Evolutionary conservation across 2,329 filamentous ascomycete species (phyloP), one percentile per base, ranked within the genome.

Genomic region (Pseudocercospora eumusae): DNA sequence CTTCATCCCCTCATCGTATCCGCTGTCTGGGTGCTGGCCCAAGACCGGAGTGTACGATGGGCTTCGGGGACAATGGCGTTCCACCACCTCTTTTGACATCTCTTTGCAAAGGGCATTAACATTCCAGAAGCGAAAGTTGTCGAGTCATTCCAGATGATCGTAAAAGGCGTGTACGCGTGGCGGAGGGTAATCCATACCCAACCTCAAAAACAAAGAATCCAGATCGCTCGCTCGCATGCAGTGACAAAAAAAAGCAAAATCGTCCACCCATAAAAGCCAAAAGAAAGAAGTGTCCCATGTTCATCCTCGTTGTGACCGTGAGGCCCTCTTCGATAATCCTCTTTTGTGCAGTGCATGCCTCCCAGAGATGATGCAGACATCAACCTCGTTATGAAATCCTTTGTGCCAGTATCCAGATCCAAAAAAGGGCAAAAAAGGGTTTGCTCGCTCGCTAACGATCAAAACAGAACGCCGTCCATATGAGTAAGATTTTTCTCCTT

Each of bases 401-500:
- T 57, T 36, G n/a, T 61, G 49, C 28, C 27, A 53, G 58, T 31
- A 56, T 57, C 47, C 47, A 61, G 25, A 42, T 20, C 55, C 52
- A 55, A 33, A 52, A 52, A 55, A 50, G 27, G 55, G 58, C 59
- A 53, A 63, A 59, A 57, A 56, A 57, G 53, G 58, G 49, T 54
- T 62, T 54, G 67, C 67, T 67, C 65, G 64, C 64, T 66, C 63
- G 62, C 60, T 62, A 67, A 67, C 56, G 65, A 33, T 40, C 15
- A 40, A 40, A 40, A 40, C 36, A 40, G 75, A 78, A 84, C 82
- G 81, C 82, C 82, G 79, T 83, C 81, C 80, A 65, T 77, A 83
- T 83, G 80, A 80, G 76, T 71, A 66, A 53, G 49, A 74, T 78
- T 77, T 79, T 77, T 75, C 73, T 69, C 42, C 28, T 66, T 62